These are phyloP conservation scores for Euphorbia schlechtendalii DNA, from an alignment of 441 rosid species.

Conservation along the genomic window DNA sequence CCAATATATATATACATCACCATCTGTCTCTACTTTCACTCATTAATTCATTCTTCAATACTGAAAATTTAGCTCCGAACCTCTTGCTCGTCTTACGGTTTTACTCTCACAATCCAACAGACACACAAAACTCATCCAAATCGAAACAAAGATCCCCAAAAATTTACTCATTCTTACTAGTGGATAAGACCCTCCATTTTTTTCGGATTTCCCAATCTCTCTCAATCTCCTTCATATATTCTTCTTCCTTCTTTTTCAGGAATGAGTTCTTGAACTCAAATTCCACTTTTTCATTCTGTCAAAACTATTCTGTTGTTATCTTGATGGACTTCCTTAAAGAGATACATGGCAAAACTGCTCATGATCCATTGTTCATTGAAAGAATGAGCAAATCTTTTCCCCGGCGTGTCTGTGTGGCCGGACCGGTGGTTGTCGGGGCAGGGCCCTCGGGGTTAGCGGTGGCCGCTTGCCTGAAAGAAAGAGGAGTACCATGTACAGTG, in stretches of 20 bases:
- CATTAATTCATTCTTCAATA: conserved; percentile 33
- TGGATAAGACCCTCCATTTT: conserved; percentile 42
- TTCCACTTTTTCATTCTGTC: background rate
- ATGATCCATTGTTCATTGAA: conserved; percentile 44
- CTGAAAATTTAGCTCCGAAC: conserved; percentile 34
- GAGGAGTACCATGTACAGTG: conserved; percentile 44
- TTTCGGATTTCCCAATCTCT: too few relatives aligned
- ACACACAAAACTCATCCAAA: conserved; percentile 16
- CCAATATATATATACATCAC: conserved; percentile 35
- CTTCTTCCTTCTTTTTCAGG: background rate
- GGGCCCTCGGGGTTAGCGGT: conserved; percentile 83
- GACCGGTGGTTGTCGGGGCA: conserved; percentile 75
- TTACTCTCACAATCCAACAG: background rate
- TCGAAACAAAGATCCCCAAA: background rate
- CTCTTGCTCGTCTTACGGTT: conserved; percentile 37
- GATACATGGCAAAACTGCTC: conserved; percentile 67
- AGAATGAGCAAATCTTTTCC: conserved; percentile 22
- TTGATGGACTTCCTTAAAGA: conserved; percentile 40
- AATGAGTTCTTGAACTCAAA: conserved; percentile 19
- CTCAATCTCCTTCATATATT: too few relatives aligned
- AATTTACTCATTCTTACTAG: conserved; percentile 29
- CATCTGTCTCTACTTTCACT: conserved; percentile 21
- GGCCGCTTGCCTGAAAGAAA: conserved; percentile 66
- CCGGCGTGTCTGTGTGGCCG: conserved; percentile 44
- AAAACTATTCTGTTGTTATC: background rate